Percentiles rank a stretch among this genome's conserved stretches.
phyloP scores from a whole-genome alignment of 345 rosid genomes.

The Durio zibethinus region DNA sequence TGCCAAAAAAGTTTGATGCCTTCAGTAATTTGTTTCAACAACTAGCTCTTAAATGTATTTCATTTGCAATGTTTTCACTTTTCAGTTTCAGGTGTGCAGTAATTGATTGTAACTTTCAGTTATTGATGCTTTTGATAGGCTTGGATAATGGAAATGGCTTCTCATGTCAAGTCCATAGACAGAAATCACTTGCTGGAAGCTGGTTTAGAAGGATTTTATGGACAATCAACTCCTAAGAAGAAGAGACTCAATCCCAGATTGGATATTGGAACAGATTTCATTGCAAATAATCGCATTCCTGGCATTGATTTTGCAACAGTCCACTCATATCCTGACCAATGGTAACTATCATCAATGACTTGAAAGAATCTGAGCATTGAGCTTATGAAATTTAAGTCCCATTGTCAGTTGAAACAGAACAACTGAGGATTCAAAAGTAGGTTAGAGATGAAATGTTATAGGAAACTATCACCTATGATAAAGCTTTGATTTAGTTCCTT shows the following conservation, averaged over 20 bases:
- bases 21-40: not conserved
- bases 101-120: not conserved
- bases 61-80: not conserved
- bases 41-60: not conserved
- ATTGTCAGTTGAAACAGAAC: not conserved
- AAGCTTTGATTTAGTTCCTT: not conserved
- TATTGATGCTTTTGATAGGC: conserved; percentile 36
- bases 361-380: not conserved
- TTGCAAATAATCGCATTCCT: conserved; percentile 64
- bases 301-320: conserved; percentile 83
- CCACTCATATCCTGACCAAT: conserved; percentile 94
- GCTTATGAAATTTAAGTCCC: not conserved
- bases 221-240: conserved; percentile 64
- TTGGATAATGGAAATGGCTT: conserved; percentile 87
- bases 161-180: conserved; percentile 69
- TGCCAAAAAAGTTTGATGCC: not conserved
- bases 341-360: conserved; percentile 40
- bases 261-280: conserved; percentile 78
- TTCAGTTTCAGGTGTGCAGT: not conserved
- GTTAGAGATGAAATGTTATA: not conserved
- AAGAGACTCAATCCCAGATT: conserved; percentile 63
- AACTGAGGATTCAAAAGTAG: not conserved
- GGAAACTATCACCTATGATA: not conserved
- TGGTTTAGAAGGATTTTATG: conserved; percentile 87
- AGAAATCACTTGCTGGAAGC: conserved; percentile 73